Evolutionary conservation across 805 yeast genomes (phyloP).

Genomic region (Cyberlindnera bimundalis): DNA sequence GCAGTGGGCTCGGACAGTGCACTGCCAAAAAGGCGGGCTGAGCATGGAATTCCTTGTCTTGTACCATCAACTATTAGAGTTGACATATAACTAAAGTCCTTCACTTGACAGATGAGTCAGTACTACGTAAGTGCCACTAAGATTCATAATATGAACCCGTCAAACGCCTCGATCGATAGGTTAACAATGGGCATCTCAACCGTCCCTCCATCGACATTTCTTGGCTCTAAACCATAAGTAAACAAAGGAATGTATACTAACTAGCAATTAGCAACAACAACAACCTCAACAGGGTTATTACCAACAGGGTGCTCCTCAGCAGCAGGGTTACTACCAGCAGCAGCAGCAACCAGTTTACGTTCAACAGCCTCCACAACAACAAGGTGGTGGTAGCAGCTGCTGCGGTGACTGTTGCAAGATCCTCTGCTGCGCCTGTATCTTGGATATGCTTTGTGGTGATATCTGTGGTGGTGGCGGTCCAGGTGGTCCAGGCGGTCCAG

Average conservation of each 20-base stretch:
- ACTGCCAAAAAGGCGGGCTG: slow-evolving; percentile 1
- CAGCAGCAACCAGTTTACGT: slow-evolving; percentile 27
- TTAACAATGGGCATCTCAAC: too few species aligned
- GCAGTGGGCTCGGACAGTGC: background rate
- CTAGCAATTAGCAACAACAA: slow-evolving; percentile 9
- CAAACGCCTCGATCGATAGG: too few species aligned
- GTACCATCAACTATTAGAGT: background rate
- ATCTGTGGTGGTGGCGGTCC: slow-evolving; percentile 12
- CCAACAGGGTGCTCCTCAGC: slow-evolving; percentile 20
- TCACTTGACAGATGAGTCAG: slow-evolving; percentile 7
- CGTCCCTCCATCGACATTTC: too few species aligned
- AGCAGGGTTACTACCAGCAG: slow-evolving; percentile 30
- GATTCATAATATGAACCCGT: too few species aligned
- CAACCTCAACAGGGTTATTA: slow-evolving; percentile 17
- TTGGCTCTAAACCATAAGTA: background rate
- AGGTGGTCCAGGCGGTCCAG: slow-evolving; percentile 12
- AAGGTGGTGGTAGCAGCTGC: slow-evolving; percentile 11
- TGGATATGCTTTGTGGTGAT: slow-evolving; percentile 20
- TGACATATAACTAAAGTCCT: background rate
- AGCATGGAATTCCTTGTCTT: slow-evolving; percentile 2
- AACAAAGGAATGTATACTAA: background rate
- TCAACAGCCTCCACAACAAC: slow-evolving; percentile 26
- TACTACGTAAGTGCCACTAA: slow-evolving; percentile 12
- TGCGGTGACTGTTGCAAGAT: slow-evolving; percentile 26
- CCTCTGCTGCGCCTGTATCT: slow-evolving; percentile 22